Percentiles rank a stretch among this genome's conserved stretches.
Conservation (phyloP, 305 asterid genomes). For the Ilex paraguariensis region DNA sequence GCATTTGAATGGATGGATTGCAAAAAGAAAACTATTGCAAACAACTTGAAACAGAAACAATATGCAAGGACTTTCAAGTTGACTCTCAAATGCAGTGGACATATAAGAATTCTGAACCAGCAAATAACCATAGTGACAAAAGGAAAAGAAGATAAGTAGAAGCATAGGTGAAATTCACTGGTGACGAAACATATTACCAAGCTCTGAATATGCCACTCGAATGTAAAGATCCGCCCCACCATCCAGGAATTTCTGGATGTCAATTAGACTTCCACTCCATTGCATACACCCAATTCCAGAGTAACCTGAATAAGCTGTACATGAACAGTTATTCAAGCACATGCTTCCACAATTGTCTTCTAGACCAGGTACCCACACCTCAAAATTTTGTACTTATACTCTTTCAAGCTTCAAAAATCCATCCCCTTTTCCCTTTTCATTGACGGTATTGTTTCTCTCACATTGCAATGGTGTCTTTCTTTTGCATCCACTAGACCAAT, state of each 20-base stretch:
- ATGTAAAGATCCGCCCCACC: no score
- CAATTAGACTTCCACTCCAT: no score
- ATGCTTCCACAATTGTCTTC: background rate
- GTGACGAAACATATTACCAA: background rate
- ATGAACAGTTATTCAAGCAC: background rate
- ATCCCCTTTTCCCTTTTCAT: constrained; percentile 11
- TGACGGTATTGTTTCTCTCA: constrained; percentile 3
- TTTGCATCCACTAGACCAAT: constrained; percentile 56
- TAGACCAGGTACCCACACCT: background rate
- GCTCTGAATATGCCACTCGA: background rate
- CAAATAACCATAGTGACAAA: constrained; percentile 11
- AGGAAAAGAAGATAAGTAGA: constrained; percentile 4
- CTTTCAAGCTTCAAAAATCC: constrained; percentile 28
- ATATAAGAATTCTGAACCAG: no score
- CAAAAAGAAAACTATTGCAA: constrained; percentile 29
- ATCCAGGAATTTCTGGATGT: no score
- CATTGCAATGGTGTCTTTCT: constrained; percentile 43
- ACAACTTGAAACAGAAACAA: constrained; percentile 55
- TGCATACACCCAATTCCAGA: no score
- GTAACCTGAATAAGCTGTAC: background rate
- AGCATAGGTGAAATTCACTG: no score
- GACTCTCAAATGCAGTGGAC: no score
- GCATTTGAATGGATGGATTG: no score
- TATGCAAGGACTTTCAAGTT: constrained; percentile 53
- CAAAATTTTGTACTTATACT: constrained; percentile 20